Percentiles rank a stretch among this genome's conserved stretches.
These are phyloP conservation scores for Aspergillus sp. DNA, from an alignment of 2,329 filamentous ascomycete genomes.

Conservation along the genomic window DNA sequence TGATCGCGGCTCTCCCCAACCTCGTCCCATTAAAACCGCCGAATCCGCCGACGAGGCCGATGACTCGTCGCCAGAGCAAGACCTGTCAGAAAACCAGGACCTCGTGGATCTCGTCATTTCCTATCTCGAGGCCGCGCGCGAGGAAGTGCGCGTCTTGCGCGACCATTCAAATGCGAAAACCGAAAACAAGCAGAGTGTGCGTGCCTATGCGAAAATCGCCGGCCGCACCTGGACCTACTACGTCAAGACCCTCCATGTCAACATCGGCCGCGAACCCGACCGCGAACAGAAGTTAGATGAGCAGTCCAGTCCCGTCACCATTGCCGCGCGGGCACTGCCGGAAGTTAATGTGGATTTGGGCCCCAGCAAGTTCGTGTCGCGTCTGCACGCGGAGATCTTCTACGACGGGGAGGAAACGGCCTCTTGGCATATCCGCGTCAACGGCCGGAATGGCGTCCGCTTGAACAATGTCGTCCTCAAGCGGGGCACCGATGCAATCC, in stretches of 20 bases:
- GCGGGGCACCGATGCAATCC: constrained; percentile 60
- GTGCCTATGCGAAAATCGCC: constrained; percentile 51
- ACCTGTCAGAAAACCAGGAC: constrained; percentile 42
- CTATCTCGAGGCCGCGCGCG: constrained; percentile 42
- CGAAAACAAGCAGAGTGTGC: constrained; percentile 46
- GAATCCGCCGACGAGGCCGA: constrained; percentile 43
- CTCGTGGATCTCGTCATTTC: constrained; percentile 48
- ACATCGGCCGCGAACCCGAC: constrained; percentile 50
- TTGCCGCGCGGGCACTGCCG: constrained; percentile 42
- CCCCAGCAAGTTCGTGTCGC: constrained; percentile 76
- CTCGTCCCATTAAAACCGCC: constrained; percentile 30
- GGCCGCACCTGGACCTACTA: constrained; percentile 53
- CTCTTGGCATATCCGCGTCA: constrained; percentile 80
- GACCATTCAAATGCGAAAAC: constrained; percentile 46
- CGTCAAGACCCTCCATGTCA: constrained; percentile 47
- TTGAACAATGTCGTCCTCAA: constrained; percentile 73
- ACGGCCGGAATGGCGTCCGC: constrained; percentile 87
- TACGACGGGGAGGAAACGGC: constrained; percentile 64
- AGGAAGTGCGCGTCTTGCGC: constrained; percentile 43
- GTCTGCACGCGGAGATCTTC: constrained; percentile 71
- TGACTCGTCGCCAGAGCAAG: constrained; percentile 41
- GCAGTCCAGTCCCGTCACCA: constrained; percentile 46
- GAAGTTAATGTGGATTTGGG: constrained; percentile 83
- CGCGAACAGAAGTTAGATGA: constrained; percentile 41
- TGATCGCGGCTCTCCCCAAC: constrained; percentile 32